A percentile compares a stretch with the other conserved stretches of the same genome.
Conservation (phyloP, 208 protist genomes). For the Entamoeba moshkovskii region DNA sequence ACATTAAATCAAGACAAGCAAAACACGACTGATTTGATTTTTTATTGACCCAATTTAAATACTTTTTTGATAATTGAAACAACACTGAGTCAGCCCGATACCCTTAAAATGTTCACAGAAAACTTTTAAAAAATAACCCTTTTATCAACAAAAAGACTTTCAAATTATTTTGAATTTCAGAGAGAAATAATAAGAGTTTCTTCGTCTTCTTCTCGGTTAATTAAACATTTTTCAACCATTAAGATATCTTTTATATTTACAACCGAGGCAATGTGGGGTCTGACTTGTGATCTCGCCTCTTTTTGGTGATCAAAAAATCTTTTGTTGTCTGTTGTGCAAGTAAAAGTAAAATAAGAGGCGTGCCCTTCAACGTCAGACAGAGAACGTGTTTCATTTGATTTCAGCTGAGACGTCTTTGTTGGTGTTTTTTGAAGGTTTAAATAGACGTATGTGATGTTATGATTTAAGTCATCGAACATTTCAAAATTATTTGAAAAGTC, state of each 20-base stretch:
- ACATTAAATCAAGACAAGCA: too few species aligned
- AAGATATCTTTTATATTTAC: not conserved
- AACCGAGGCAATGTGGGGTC: not conserved
- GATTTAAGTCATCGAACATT: not conserved
- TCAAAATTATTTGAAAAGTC: not conserved
- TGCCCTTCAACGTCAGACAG: not conserved
- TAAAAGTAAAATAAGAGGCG: not conserved
- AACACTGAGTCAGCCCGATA: too few species aligned
- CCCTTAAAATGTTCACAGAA: too few species aligned
- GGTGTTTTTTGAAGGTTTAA: not conserved
- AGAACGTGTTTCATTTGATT: not conserved
- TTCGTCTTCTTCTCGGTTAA: not conserved
- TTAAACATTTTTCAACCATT: not conserved
- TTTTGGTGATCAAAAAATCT: not conserved
- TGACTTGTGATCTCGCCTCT: not conserved
- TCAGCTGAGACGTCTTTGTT: not conserved
- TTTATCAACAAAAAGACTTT: too few species aligned
- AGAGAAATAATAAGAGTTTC: not conserved
- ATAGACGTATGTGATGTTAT: not conserved
- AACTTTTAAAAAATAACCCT: too few species aligned
- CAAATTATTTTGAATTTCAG: not conserved
- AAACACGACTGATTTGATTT: too few species aligned
- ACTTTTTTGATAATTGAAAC: too few species aligned
- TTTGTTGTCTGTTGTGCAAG: not conserved
- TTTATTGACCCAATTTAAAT: too few species aligned